These are phyloP conservation scores for Calycina herbarum DNA, from an alignment of 2,329 filamentous ascomycete species.

Conservation along the genomic window DNA sequence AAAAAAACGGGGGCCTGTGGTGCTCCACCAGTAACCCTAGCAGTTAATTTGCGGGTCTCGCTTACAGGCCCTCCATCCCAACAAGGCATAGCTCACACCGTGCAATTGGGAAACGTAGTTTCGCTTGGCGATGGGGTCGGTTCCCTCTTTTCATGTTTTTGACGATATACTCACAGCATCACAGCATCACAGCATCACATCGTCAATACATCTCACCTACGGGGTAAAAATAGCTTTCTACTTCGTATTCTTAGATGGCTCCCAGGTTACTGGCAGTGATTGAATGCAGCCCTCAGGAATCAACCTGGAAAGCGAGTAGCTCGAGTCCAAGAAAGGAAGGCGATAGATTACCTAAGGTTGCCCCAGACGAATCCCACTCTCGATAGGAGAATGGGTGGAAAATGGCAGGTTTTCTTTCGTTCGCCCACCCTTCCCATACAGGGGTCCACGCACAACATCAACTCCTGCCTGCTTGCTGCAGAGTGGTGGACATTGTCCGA, in stretches of 20 bases:
- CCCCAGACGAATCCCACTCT: conserved; percentile 3
- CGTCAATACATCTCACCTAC: background rate
- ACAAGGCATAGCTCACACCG: background rate
- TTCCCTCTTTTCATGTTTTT: background rate
- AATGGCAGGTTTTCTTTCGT: background rate
- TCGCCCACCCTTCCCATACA: background rate
- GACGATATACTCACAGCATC: background rate
- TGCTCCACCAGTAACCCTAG: background rate
- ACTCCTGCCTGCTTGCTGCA: background rate
- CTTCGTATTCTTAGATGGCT: conserved; percentile 8
- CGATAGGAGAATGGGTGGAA: background rate
- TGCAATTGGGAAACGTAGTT: background rate
- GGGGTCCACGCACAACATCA: background rate
- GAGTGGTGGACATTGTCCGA: conserved; percentile 1
- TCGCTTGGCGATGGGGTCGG: background rate
- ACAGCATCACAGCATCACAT: background rate
- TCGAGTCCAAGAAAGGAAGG: background rate
- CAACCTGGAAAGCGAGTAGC: background rate
- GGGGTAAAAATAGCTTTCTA: conserved; percentile 9
- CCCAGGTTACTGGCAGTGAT: background rate
- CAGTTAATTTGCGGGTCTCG: background rate
- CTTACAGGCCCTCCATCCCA: background rate
- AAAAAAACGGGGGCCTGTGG: background rate
- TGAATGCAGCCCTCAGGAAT: background rate
- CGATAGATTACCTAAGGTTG: background rate